Percentiles rank a stretch among this genome's conserved stretches.
Evolutionary conservation across 306 rosid species (phyloP).

Genomic region (Castanospermum australe): DNA sequence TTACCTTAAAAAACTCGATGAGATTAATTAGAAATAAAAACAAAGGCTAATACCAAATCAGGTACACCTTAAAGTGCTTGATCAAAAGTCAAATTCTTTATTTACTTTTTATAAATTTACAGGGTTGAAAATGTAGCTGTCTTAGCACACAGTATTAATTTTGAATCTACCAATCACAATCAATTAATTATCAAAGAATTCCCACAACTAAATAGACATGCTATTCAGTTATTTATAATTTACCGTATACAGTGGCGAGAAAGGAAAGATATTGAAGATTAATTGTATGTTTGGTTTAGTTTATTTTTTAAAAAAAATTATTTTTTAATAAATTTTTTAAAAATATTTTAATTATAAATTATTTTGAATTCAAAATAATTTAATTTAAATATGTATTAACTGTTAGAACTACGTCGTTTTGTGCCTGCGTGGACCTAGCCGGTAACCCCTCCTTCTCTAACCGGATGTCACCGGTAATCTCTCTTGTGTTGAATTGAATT

Average conservation of each 20-base stretch:
- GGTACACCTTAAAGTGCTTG: background rate
- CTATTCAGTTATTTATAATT: no score
- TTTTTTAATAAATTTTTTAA: no score
- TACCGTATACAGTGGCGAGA: no score
- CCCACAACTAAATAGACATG: constrained; percentile 19
- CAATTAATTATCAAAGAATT: background rate
- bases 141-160: constrained; percentile 3
- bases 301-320: no score
- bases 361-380: no score
- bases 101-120: background rate
- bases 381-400: no score
- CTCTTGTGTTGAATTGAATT: background rate
- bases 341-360: no score
- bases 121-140: constrained; percentile 26
- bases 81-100: constrained; percentile 13
- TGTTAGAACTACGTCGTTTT: constrained; percentile 39
- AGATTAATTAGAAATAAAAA: background rate
- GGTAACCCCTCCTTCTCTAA: constrained; percentile 13
- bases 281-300: no score
- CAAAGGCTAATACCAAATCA: background rate
- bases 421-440: constrained; percentile 8
- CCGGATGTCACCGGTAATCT: constrained; percentile 46
- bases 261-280: no score
- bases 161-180: constrained; percentile 18
- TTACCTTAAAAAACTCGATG: no score